Evolutionary conservation across 2,329 filamentous ascomycete species (phyloP).

Genomic region (Sphaerulina vaccinii): DNA sequence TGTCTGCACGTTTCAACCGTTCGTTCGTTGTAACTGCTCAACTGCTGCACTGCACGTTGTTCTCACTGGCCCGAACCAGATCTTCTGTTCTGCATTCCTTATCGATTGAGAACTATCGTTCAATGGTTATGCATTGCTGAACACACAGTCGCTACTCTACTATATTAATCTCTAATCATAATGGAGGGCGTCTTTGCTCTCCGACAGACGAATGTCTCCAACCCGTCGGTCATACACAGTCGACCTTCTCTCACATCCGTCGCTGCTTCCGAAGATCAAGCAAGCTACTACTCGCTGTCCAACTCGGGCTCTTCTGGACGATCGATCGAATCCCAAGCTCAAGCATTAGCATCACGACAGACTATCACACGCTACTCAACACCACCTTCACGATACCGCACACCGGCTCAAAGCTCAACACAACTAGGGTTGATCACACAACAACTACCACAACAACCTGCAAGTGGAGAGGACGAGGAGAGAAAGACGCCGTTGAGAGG

Average conservation of each 20-base stretch:
- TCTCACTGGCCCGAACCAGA: slow-evolving; percentile 6
- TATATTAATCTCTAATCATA: slow-evolving; percentile 14
- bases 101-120: slow-evolving; percentile 6
- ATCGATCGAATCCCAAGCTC: slow-evolving; percentile 33
- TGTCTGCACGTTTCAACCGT: neutral
- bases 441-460: slow-evolving; percentile 17
- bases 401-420: slow-evolving; percentile 34
- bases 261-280: slow-evolving; percentile 51
- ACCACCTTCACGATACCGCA: slow-evolving; percentile 38
- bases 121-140: neutral
- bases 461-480: slow-evolving; percentile 26
- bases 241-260: slow-evolving; percentile 48
- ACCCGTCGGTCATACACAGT: slow-evolving; percentile 33
- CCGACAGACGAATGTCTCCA: slow-evolving; percentile 31
- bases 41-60: too few species aligned
- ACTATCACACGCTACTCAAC: slow-evolving; percentile 36
- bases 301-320: slow-evolving; percentile 42
- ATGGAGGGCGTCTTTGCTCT: slow-evolving; percentile 15
- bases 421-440: slow-evolving; percentile 6
- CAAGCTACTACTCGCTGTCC: slow-evolving; percentile 51
- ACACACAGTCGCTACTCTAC: neutral
- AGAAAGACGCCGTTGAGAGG: slow-evolving; percentile 38
- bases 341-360: slow-evolving; percentile 22
- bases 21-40: too few species aligned
- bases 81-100: slow-evolving; percentile 1